phyloP scores from a whole-genome alignment of 345 rosid genomes.

The Citrus australasica region DNA sequence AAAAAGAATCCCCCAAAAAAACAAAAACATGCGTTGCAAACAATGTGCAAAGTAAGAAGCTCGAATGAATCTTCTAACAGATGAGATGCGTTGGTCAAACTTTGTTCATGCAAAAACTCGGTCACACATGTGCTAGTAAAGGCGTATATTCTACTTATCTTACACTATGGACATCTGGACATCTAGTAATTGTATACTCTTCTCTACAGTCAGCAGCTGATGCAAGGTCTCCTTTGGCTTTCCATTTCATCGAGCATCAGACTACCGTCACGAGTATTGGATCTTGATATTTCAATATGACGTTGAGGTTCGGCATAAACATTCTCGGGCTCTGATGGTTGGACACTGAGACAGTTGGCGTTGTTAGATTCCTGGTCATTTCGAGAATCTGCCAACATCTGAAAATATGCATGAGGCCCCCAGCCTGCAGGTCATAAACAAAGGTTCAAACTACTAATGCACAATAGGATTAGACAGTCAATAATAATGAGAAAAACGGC shows the following conservation, averaged over 20 bases:
- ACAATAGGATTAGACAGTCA: background rate
- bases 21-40: background rate
- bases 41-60: background rate
- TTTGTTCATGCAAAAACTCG: background rate
- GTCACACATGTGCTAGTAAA: background rate
- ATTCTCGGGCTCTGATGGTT: slow-evolving; percentile 44
- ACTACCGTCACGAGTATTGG: slow-evolving; percentile 31
- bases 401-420: slow-evolving; percentile 96
- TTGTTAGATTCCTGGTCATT: slow-evolving; percentile 32
- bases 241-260: slow-evolving; percentile 34
- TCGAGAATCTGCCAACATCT: slow-evolving; percentile 70
- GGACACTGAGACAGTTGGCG: slow-evolving; percentile 27
- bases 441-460: background rate
- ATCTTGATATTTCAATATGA: slow-evolving; percentile 29
- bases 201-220: background rate
- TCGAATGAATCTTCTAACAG: background rate
- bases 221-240: slow-evolving; percentile 17
- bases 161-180: background rate
- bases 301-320: slow-evolving; percentile 48
- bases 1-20: no score
- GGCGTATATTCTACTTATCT: background rate
- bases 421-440: slow-evolving; percentile 55
- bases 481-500: background rate
- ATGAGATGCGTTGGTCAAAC: background rate
- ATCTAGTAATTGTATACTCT: background rate